phyloP scores from a whole-genome alignment of 371 early-diverging fungal genomes.

The Rhizopus arrhizus region DNA sequence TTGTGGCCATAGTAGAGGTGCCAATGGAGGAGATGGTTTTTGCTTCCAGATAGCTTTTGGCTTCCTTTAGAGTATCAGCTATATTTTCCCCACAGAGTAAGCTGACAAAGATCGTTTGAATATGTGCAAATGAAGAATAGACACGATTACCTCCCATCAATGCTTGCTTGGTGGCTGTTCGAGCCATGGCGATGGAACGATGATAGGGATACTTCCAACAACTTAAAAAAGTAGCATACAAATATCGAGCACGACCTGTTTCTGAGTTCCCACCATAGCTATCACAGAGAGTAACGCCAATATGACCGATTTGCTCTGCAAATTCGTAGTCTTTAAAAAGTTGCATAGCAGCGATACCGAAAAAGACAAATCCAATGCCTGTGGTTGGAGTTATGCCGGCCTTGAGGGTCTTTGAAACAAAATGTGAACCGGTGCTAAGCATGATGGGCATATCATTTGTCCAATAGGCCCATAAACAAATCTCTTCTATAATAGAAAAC shows the following conservation, averaged over 20 bases:
- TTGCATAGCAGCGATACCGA: constrained; percentile 48
- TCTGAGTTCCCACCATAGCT: constrained; percentile 48
- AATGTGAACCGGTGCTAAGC: constrained; percentile 33
- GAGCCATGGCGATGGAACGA: constrained; percentile 37
- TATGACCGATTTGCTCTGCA: constrained; percentile 46
- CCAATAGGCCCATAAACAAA: constrained; percentile 50
- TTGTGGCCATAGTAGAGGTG: constrained; percentile 29
- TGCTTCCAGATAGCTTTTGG: constrained; percentile 40
- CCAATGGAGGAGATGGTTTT: constrained; percentile 28
- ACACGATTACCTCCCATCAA: constrained; percentile 46
- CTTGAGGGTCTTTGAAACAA: constrained; percentile 37
- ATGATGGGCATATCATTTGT: constrained; percentile 41
- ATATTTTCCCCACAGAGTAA: constrained; percentile 38
- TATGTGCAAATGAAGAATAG: constrained; percentile 45
- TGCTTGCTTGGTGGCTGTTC: constrained; percentile 43
- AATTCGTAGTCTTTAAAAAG: constrained; percentile 47
- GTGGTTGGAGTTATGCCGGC: constrained; percentile 44
- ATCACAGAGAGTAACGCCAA: constrained; percentile 44
- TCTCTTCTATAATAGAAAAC: constrained; percentile 45
- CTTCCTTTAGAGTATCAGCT: constrained; percentile 42
- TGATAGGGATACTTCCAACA: constrained; percentile 46
- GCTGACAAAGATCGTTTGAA: constrained; percentile 39
- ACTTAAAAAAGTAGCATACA: constrained; percentile 42
- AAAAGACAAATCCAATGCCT: constrained; percentile 50
- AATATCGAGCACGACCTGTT: constrained; percentile 37